Evolutionary conservation across 139 green algal species (phyloP).

Genomic region (Limnomonas spitsbergensis): DNA sequence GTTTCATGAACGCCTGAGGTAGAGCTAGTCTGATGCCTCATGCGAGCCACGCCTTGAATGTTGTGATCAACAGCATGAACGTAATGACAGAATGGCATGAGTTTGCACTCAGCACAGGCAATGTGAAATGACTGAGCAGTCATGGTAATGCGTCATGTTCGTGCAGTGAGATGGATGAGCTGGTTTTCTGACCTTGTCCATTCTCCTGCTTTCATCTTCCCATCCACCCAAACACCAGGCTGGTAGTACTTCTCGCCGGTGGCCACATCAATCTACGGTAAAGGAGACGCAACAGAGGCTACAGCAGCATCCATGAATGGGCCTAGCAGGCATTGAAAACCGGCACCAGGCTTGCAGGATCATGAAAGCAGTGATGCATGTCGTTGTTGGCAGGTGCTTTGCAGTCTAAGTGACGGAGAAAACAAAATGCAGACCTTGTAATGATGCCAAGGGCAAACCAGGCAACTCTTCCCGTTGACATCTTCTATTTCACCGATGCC

Average conservation of each 20-base stretch:
- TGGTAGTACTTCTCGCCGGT: constrained; percentile 63
- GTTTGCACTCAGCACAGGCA: too few species aligned
- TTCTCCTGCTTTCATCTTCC: constrained; percentile 43
- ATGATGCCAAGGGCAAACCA: constrained; percentile 64
- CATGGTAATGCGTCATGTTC: too few species aligned
- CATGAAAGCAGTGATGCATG: background rate
- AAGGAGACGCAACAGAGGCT: background rate
- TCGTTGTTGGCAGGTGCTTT: too few species aligned
- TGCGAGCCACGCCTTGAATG: background rate
- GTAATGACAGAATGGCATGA: too few species aligned
- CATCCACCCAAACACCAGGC: constrained; percentile 32
- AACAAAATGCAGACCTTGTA: constrained; percentile 47
- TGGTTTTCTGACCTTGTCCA: constrained; percentile 41
- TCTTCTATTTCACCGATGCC: constrained; percentile 65
- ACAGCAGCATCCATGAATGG: background rate
- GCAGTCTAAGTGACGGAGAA: too few species aligned
- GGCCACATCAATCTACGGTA: constrained; percentile 37
- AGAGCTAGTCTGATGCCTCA: too few species aligned
- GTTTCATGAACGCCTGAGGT: background rate
- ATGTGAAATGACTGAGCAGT: too few species aligned
- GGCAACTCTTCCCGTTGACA: constrained; percentile 40
- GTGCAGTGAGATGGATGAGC: background rate
- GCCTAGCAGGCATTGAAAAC: background rate
- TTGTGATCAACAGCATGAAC: background rate
- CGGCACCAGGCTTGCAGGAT: background rate